These are phyloP conservation scores for Neoboletus subvelutipes DNA, from an alignment of 768 basidiomycete genomes.

Conservation along the genomic window DNA sequence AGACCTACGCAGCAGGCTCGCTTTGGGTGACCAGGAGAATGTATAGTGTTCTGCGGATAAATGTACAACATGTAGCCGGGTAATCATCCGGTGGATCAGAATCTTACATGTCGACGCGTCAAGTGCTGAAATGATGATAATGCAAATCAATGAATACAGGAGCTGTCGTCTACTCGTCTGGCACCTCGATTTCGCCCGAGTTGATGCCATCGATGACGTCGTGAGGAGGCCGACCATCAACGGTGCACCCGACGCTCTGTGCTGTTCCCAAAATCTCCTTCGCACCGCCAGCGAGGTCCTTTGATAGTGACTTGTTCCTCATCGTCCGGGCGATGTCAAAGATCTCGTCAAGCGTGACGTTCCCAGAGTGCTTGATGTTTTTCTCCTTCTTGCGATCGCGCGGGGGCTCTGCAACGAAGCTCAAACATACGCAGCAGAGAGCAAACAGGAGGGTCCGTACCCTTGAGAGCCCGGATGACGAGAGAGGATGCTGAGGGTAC, in stretches of 20 bases:
- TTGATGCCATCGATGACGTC: conserved; percentile 89
- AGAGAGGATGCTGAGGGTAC: conserved; percentile 97
- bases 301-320: conserved; percentile 91
- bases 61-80: no score
- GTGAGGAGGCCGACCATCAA: conserved; percentile 91
- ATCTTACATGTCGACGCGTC: neutral
- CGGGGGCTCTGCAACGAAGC: conserved; percentile 73
- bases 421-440: neutral
- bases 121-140: conserved; percentile 11
- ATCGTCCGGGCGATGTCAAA: conserved; percentile 95
- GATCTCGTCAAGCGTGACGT: conserved; percentile 92
- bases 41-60: neutral
- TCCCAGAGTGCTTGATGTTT: conserved; percentile 98
- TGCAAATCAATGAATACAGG: conserved; percentile 21
- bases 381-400: conserved; percentile 99
- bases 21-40: neutral
- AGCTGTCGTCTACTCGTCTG: conserved; percentile 64
- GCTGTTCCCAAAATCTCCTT: conserved; percentile 99
- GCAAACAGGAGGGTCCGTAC: conserved; percentile 44
- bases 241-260: conserved; percentile 94
- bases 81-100: neutral
- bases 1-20: neutral
- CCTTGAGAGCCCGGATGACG: conserved; percentile 97
- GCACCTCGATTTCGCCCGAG: conserved; percentile 81
- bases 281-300: conserved; percentile 81